Conservation (phyloP, 371 early-diverging fungal species). For the Dentiscutata heterogama region DNA sequence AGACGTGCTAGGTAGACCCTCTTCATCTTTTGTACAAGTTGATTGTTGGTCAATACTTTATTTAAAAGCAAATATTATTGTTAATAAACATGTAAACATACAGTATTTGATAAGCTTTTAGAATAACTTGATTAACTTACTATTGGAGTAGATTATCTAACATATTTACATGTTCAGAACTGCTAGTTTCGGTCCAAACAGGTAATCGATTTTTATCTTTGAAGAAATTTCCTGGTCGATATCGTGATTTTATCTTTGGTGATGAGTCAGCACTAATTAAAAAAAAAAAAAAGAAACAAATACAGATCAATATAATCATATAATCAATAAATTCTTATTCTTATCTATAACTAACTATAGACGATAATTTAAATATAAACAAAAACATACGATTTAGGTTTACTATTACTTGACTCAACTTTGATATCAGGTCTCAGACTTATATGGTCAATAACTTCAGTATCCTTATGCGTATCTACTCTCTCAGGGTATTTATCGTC, state of each 20-base stretch:
- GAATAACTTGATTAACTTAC: slow-evolving; percentile 49
- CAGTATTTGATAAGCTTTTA: not conserved
- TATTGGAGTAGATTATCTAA: slow-evolving; percentile 57
- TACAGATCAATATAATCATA: not conserved
- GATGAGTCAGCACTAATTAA: not conserved
- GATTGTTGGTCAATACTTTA: slow-evolving; percentile 23
- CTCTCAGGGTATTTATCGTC: slow-evolving; percentile 37
- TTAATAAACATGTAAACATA: not conserved
- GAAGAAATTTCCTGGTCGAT: slow-evolving; percentile 2
- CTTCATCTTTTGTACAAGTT: not conserved
- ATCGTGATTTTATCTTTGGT: not conserved
- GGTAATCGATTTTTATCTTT: slow-evolving; percentile 31
- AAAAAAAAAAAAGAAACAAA: not conserved
- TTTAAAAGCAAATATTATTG: not conserved
- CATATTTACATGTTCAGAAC: slow-evolving; percentile 54
- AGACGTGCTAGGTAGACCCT: too few species aligned
- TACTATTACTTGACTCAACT: not conserved
- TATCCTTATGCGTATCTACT: not conserved
- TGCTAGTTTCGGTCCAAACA: slow-evolving; percentile 17
- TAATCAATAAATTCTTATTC: too few species aligned
- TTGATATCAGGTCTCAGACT: slow-evolving; percentile 23
- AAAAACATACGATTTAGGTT: slow-evolving; percentile 8
- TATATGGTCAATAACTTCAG: slow-evolving; percentile 11
- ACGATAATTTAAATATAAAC: not conserved
- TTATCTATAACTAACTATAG: not conserved